Evolutionary conservation across 2,329 filamentous ascomycete genomes (phyloP).

Genomic region (Apiospora sp.): DNA sequence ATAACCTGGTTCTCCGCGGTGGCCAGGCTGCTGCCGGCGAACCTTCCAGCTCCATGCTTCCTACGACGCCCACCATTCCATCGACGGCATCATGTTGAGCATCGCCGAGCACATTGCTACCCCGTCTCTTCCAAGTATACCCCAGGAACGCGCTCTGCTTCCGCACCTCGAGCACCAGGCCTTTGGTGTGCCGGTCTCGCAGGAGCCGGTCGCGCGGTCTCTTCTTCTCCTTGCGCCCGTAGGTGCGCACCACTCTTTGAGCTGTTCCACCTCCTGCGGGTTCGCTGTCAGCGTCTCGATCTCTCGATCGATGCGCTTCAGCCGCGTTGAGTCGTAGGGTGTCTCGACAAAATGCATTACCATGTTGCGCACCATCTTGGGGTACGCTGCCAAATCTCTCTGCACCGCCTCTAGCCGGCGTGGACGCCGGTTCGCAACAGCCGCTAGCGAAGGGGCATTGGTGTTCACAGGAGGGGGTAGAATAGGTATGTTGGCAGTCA

Average conservation of each 20-base stretch:
- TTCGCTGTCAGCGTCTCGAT: slow-evolving; percentile 51
- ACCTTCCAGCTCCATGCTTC: slow-evolving; percentile 13
- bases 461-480: slow-evolving; percentile 24
- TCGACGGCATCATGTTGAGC: slow-evolving; percentile 4
- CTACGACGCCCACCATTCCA: slow-evolving; percentile 23
- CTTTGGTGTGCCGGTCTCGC: slow-evolving; percentile 73
- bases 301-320: slow-evolving; percentile 58
- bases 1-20: background rate
- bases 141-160: slow-evolving; percentile 87
- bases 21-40: background rate
- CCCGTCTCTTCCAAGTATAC: slow-evolving; percentile 77
- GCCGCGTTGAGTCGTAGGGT: slow-evolving; percentile 57
- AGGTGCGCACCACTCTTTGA: slow-evolving; percentile 61
- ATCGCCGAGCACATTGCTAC: slow-evolving; percentile 12
- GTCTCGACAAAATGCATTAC: slow-evolving; percentile 54
- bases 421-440: slow-evolving; percentile 31
- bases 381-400: slow-evolving; percentile 48
- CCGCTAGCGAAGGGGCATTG: background rate
- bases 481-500: slow-evolving; percentile 30
- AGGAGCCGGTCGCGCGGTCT: slow-evolving; percentile 85
- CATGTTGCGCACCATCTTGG: slow-evolving; percentile 50
- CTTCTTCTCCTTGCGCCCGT: slow-evolving; percentile 73
- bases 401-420: slow-evolving; percentile 41
- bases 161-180: slow-evolving; percentile 77
- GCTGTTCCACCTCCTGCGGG: slow-evolving; percentile 42